Conservation (phyloP, 2,329 filamentous ascomycete genomes). For the Pezizomycotina sp. region DNA sequence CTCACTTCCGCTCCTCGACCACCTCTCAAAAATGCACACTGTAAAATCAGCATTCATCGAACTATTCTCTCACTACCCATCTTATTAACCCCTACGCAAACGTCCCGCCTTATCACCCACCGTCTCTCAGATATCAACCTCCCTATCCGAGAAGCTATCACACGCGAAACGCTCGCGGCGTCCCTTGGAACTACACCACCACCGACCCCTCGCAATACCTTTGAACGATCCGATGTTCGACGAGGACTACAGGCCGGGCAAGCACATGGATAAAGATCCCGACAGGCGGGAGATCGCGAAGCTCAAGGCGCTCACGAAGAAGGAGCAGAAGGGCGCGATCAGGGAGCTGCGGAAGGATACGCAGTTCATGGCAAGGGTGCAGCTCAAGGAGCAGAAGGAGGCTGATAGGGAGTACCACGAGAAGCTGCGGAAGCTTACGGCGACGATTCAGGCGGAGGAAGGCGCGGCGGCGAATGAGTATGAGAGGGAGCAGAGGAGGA, state of each 20-base stretch:
- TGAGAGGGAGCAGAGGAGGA: conserved; percentile 63
- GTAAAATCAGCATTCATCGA: conserved; percentile 16
- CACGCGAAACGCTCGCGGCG: conserved; percentile 51
- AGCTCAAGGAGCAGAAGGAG: conserved; percentile 80
- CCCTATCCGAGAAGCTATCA: conserved; percentile 8
- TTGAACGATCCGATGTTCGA: conserved; percentile 86
- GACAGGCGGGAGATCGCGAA: conserved; percentile 74
- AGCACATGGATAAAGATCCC: conserved; percentile 73
- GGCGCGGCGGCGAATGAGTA: conserved; percentile 74
- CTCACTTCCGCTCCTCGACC: conserved; percentile 12
- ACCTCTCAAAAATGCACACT: conserved; percentile 22
- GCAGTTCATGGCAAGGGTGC: conserved; percentile 81
- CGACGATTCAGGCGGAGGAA: conserved; percentile 91
- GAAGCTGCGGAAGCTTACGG: conserved; percentile 81
- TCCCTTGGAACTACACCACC: conserved; percentile 74
- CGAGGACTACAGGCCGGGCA: conserved; percentile 81
- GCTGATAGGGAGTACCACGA: conserved; percentile 86
- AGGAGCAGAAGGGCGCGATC: conserved; percentile 86
- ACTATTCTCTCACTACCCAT: conserved; percentile 14
- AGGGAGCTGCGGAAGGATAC: conserved; percentile 90
- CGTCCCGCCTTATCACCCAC: conserved; percentile 6
- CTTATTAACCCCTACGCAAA: conserved; percentile 5
- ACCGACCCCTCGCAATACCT: conserved; percentile 76
- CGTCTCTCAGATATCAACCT: conserved; percentile 8
- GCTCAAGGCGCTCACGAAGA: conserved; percentile 79